Conservation (phyloP, 441 rosid genomes). For the Gossypium trilobum region DNA sequence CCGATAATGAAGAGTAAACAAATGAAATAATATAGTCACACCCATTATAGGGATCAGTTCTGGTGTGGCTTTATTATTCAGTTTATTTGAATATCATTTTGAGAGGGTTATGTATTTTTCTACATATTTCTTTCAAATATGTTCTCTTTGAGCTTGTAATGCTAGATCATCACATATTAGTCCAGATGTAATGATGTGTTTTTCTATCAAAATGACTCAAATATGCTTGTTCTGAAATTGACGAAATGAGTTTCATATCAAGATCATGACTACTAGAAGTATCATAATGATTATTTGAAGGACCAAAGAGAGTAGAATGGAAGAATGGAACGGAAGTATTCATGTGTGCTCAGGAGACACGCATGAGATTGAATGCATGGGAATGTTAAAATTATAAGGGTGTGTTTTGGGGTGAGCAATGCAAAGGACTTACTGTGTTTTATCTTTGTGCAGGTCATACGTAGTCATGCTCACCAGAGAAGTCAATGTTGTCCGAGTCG, state of each 20-base stretch:
- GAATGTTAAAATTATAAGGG: neutral
- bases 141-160: neutral
- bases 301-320: neutral
- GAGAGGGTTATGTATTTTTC: neutral
- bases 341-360: neutral
- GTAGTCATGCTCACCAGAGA: slow-evolving; percentile 62
- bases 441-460: slow-evolving; percentile 50
- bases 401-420: neutral
- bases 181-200: neutral
- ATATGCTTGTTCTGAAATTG: neutral
- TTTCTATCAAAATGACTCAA: neutral
- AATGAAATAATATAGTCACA: neutral
- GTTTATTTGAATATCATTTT: neutral
- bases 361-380: neutral
- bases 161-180: neutral
- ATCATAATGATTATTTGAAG: neutral
- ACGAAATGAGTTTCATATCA: neutral
- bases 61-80: neutral
- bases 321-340: neutral
- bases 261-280: neutral
- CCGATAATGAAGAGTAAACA: neutral
- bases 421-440: neutral
- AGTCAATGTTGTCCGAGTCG: slow-evolving; percentile 44
- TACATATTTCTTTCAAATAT: neutral
- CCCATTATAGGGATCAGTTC: neutral